phyloP scores from a whole-genome alignment of 768 basidiomycete genomes.

The Suillus decipiens region DNA sequence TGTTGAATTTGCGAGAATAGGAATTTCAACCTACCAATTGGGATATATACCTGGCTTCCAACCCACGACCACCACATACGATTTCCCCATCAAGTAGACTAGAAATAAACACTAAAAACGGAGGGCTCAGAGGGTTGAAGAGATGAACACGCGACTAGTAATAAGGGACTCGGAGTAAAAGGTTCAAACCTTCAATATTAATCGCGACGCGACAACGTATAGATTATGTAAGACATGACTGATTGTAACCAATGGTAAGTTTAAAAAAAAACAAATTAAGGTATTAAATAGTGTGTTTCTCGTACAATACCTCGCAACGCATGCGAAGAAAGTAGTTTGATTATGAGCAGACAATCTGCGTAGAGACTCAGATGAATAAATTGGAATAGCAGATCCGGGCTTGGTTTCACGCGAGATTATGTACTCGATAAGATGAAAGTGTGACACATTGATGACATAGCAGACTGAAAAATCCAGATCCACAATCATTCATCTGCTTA shows the following conservation, averaged over 20 bases:
- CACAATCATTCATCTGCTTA: neutral
- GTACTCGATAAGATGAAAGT: neutral
- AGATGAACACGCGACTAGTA: neutral
- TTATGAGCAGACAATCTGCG: neutral
- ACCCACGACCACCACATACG: conserved; percentile 32
- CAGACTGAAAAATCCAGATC: neutral
- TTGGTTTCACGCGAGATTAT: neutral
- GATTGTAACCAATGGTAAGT: neutral
- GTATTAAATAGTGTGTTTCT: neutral
- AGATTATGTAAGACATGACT: neutral
- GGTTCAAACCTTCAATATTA: conserved; percentile 1
- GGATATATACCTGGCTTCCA: conserved; percentile 32
- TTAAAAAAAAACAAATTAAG: neutral
- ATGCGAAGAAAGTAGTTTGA: neutral
- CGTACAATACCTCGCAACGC: neutral
- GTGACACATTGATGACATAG: neutral
- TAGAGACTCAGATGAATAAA: neutral
- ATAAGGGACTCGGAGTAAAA: neutral
- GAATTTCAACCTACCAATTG: conserved; percentile 23
- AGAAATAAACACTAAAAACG: neutral
- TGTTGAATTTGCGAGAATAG: conserved; percentile 11
- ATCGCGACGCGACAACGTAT: neutral
- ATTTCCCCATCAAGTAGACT: conserved; percentile 22
- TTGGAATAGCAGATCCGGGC: neutral
- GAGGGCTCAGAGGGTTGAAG: neutral